These are phyloP conservation scores for Globisporangium polare DNA, from an alignment of 352 stramenopile species.

Conservation along the genomic window DNA sequence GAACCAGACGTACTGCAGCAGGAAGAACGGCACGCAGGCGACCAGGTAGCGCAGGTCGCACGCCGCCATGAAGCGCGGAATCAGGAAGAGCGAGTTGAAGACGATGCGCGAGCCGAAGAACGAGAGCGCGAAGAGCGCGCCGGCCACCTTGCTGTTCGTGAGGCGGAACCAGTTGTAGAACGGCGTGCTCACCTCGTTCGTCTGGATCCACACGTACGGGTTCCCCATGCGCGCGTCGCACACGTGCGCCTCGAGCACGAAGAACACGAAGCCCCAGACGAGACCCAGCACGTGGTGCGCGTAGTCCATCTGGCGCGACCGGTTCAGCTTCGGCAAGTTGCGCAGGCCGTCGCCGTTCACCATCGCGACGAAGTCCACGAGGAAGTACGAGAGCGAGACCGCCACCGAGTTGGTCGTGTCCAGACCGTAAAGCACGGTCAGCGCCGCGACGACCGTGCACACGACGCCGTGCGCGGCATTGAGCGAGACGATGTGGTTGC, in stretches of 20 bases:
- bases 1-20: slow-evolving; percentile 76
- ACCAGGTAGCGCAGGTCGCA: slow-evolving; percentile 56
- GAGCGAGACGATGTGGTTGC: slow-evolving; percentile 67
- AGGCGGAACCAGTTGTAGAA: slow-evolving; percentile 84
- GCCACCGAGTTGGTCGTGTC: slow-evolving; percentile 59
- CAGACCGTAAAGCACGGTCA: slow-evolving; percentile 35
- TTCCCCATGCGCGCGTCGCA: slow-evolving; percentile 53
- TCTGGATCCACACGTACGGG: slow-evolving; percentile 82
- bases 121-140: slow-evolving; percentile 44
- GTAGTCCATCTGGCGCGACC: slow-evolving; percentile 68
- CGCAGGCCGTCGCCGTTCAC: slow-evolving; percentile 39
- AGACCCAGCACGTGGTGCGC: slow-evolving; percentile 61
- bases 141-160: slow-evolving; percentile 50
- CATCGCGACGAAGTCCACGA: slow-evolving; percentile 70
- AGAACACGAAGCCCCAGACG: slow-evolving; percentile 60
- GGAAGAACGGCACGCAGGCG: slow-evolving; percentile 59
- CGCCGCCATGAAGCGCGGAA: slow-evolving; percentile 33
- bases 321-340: slow-evolving; percentile 31
- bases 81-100: slow-evolving; percentile 67
- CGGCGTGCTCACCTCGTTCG: slow-evolving; percentile 73
- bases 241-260: slow-evolving; percentile 50
- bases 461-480: slow-evolving; percentile 67
- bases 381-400: slow-evolving; percentile 61
- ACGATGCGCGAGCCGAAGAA: slow-evolving; percentile 72
- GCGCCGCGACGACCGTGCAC: slow-evolving; percentile 40